Conservation (phyloP, 2,329 filamentous ascomycete genomes). For the Hyphodiscus sp. region DNA sequence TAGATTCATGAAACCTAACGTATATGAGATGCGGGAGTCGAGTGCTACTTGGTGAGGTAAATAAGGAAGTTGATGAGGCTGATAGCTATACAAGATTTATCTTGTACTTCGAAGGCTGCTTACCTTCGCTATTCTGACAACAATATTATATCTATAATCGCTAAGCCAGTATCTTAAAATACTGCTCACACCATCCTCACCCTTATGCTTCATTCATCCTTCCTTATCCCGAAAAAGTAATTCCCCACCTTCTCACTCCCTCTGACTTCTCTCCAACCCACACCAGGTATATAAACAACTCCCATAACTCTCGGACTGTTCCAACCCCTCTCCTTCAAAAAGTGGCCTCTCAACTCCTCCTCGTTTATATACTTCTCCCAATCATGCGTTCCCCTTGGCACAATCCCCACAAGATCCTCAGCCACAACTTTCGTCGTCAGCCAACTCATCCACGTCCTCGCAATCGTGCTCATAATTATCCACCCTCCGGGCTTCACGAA, state of each 20-base stretch:
- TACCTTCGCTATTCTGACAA: no score
- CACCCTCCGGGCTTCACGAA: conserved; percentile 88
- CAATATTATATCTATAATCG: no score
- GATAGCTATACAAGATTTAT: no score
- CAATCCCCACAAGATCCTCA: conserved; percentile 79
- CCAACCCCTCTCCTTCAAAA: conserved; percentile 51
- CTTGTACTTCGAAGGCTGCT: no score
- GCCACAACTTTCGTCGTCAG: conserved; percentile 88
- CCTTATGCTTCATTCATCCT: conserved; percentile 26
- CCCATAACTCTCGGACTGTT: conserved; percentile 60
- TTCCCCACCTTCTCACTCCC: conserved; percentile 86
- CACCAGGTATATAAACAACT: conserved; percentile 80
- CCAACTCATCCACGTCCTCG: conserved; percentile 83
- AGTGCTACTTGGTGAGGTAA: no score
- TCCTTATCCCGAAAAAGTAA: conserved; percentile 88
- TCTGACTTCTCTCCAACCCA: conserved; percentile 80
- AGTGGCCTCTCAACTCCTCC: conserved; percentile 59
- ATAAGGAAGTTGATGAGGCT: no score
- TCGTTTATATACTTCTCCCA: conserved; percentile 96
- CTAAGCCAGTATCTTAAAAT: no score
- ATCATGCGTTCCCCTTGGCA: conserved; percentile 89
- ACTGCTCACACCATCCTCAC: no score
- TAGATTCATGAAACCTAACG: no score
- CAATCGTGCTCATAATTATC: conserved; percentile 89
- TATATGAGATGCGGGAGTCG: no score